Evolutionary conservation across 1,284 basidiomycete genomes (phyloP).

Genomic region (Apiotrichum sp.): DNA sequence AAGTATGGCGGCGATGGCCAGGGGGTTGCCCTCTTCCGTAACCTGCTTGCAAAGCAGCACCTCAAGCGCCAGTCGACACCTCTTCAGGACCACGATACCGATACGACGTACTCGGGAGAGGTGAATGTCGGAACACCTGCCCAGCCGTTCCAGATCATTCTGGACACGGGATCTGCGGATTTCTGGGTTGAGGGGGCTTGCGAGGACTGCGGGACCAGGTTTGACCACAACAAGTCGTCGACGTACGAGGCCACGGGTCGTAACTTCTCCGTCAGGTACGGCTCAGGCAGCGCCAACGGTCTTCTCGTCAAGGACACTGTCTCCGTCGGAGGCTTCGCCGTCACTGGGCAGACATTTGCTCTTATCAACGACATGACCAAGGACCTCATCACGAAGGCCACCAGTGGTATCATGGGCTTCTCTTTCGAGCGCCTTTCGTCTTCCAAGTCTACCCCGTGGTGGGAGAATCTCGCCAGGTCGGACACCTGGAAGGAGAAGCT

Average conservation of each 20-base stretch:
- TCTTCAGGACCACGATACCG: slow-evolving; percentile 37
- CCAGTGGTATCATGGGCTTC: slow-evolving; percentile 52
- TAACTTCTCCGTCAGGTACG: slow-evolving; percentile 41
- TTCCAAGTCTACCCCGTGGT: slow-evolving; percentile 50
- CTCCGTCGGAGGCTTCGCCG: slow-evolving; percentile 72
- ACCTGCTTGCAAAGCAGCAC: slow-evolving; percentile 3
- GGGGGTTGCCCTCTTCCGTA: slow-evolving; percentile 18
- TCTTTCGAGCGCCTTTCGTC: slow-evolving; percentile 49
- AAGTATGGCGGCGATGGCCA: slow-evolving; percentile 34
- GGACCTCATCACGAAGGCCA: slow-evolving; percentile 41
- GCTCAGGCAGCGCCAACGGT: slow-evolving; percentile 65
- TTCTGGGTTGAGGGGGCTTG: slow-evolving; percentile 45
- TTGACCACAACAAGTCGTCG: slow-evolving; percentile 12
- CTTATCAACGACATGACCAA: slow-evolving; percentile 36
- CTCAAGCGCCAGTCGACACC: background rate
- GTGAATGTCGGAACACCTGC: slow-evolving; percentile 44
- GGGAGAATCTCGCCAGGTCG: slow-evolving; percentile 58
- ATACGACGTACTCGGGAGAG: slow-evolving; percentile 43
- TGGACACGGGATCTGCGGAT: slow-evolving; percentile 58
- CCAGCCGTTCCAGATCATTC: slow-evolving; percentile 54
- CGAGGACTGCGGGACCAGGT: slow-evolving; percentile 18
- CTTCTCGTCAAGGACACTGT: slow-evolving; percentile 64
- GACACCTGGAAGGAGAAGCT: slow-evolving; percentile 59
- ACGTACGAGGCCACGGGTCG: slow-evolving; percentile 20
- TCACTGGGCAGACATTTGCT: slow-evolving; percentile 63